Evolutionary conservation across 2,329 filamentous ascomycete species (phyloP), one percentile per base, ranked within the genome.

Genomic region (Basipetospora chlamydospora): DNA sequence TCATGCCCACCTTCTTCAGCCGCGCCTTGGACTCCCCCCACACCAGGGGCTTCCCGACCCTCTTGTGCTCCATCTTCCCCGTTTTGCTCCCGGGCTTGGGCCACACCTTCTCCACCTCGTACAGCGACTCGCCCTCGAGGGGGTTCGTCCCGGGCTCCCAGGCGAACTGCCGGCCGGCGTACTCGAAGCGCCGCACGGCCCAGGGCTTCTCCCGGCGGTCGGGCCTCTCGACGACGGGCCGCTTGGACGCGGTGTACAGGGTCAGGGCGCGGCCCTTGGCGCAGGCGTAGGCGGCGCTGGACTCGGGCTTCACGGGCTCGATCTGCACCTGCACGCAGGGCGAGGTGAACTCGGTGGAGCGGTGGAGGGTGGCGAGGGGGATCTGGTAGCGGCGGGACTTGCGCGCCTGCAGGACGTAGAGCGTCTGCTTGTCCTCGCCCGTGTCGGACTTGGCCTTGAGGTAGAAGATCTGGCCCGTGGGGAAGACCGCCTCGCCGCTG

Each of bases 51-150:
- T 18, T 12, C 29, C 29, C 29, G 6, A 31, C 16, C 5, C 7
- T 6, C 29, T 31, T 31, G 29, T 31, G 29, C 29, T 31, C 29
- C 29, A 16, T 20, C 29, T 31, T 31, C 16, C 29, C 29, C 29
- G 29, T 31, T 18, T 31, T 31, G 17, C 29, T 31, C 17, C 29
- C 29, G 5, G 29, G 12, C 29, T 31, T 31, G 6, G 29, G 29
- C 29, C 29, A 31, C 29, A 18, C 18, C 29, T 13, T 31, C 29
- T 31, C 29, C 5, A 31, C 29, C 29, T 31, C 29, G 29, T 20
- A 31, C 29, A 31, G 29, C 29, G 29, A 12, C 11, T 31, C 29
- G 16, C 16, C 16, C 9, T 9, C 10, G 9, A 12, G n/a, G 2
- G 29, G 29, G 17, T 31, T 31, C 16, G 18, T 20, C 17, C n/a